Conservation (phyloP, 2,329 filamentous ascomycete species). For the Xylaria sp. region DNA sequence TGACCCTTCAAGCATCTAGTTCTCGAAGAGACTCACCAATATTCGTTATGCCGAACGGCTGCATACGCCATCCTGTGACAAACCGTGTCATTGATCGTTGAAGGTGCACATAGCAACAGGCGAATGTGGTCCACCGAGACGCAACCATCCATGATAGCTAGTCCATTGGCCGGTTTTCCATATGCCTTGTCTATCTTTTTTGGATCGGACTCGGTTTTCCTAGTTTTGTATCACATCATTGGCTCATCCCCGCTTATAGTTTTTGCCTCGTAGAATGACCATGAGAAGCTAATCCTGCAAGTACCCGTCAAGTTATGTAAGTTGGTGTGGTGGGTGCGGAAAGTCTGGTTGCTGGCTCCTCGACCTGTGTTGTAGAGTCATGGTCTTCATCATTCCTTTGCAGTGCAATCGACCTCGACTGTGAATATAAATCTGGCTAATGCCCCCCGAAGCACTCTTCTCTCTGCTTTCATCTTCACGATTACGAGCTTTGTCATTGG, state of each 20-base stretch:
- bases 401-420: not conserved
- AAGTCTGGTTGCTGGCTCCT: slow-evolving; percentile 3
- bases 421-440: slow-evolving; percentile 30
- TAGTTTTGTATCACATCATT: slow-evolving; percentile 38
- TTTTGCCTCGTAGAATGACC: slow-evolving; percentile 19
- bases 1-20: slow-evolving; percentile 30
- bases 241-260: slow-evolving; percentile 19
- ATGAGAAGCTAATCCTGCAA: slow-evolving; percentile 27
- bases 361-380: slow-evolving; percentile 18
- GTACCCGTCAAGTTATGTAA: slow-evolving; percentile 25
- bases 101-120: slow-evolving; percentile 11
- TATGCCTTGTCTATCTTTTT: slow-evolving; percentile 8
- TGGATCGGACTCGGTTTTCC: slow-evolving; percentile 22
- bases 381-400: not conserved
- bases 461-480: slow-evolving; percentile 2
- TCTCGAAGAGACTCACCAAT: slow-evolving; percentile 33
- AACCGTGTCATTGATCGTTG: slow-evolving; percentile 20
- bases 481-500: slow-evolving; percentile 6
- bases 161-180: slow-evolving; percentile 17
- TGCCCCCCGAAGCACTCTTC: not conserved
- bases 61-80: slow-evolving; percentile 25
- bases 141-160: not conserved
- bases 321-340: slow-evolving; percentile 8
- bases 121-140: slow-evolving; percentile 18
- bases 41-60: slow-evolving; percentile 25